phyloP scores from a whole-genome alignment of 345 rosid genomes.

The Diplotaxis tenuifolia region DNA sequence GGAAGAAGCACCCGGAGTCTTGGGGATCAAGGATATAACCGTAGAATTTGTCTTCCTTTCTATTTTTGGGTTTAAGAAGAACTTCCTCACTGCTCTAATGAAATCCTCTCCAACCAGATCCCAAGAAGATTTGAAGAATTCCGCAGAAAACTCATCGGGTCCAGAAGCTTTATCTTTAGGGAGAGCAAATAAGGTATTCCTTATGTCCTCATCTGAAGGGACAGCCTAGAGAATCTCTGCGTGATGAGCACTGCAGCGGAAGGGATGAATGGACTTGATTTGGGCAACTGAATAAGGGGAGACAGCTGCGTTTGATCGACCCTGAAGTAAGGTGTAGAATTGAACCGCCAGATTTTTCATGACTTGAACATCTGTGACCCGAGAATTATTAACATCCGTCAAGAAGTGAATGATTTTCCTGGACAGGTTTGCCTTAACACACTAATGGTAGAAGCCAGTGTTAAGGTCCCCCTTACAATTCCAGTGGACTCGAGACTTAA shows the following conservation, averaged over 20 bases:
- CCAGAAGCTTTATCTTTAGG: too few species aligned
- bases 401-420: background rate
- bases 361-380: background rate
- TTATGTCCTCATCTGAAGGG: too few species aligned
- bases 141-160: too few species aligned
- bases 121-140: too few species aligned
- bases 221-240: background rate
- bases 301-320: background rate
- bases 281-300: background rate
- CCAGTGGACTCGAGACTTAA: background rate
- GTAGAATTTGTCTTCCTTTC: too few species aligned
- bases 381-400: background rate
- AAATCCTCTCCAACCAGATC: too few species aligned
- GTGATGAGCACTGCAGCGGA: too few species aligned
- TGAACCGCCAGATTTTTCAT: background rate
- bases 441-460: background rate
- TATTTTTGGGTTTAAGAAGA: too few species aligned
- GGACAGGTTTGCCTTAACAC: background rate
- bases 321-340: background rate
- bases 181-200: too few species aligned
- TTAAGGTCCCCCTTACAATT: background rate
- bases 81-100: too few species aligned
- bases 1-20: too few species aligned
- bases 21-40: too few species aligned
- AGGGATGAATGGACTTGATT: background rate